Evolutionary conservation across 1,139 yeast species (phyloP).

Genomic region (Hemisphaericaspora xylanilytica): DNA sequence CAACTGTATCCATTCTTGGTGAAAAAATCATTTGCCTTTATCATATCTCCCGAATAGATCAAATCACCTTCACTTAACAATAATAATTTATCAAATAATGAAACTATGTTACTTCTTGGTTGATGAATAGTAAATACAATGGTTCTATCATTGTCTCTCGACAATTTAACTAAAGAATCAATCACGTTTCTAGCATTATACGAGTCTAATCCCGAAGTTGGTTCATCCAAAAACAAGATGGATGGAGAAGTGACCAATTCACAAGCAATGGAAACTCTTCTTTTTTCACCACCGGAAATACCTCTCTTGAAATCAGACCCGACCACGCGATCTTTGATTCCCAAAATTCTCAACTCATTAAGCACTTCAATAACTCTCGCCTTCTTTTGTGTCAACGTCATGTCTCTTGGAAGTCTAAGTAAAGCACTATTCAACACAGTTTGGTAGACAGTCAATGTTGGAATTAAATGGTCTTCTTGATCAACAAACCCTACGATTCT

Average conservation of each 20-base stretch:
- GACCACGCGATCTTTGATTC: constrained; percentile 78
- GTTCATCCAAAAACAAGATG: constrained; percentile 78
- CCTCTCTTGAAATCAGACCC: constrained; percentile 92
- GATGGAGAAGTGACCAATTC: constrained; percentile 86
- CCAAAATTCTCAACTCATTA: constrained; percentile 77
- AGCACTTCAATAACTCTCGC: constrained; percentile 82
- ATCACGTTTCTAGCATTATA: constrained; percentile 90
- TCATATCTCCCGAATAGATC: constrained; percentile 83
- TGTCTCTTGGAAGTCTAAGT: constrained; percentile 74
- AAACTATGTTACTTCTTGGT: constrained; percentile 94
- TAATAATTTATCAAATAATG: constrained; percentile 79
- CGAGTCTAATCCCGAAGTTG: constrained; percentile 93
- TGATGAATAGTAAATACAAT: constrained; percentile 93
- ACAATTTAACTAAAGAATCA: constrained; percentile 77
- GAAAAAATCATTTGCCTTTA: constrained; percentile 70
- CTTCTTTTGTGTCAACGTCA: constrained; percentile 72
- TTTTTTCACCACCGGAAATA: constrained; percentile 90
- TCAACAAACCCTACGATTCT: constrained; percentile 93
- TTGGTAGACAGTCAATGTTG: constrained; percentile 93
- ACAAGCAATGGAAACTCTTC: constrained; percentile 88
- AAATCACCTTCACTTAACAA: constrained; percentile 81
- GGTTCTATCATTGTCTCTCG: constrained; percentile 79
- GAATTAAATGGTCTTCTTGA: constrained; percentile 87
- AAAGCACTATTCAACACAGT: constrained; percentile 91
- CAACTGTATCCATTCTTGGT: constrained; percentile 73